phyloP scores from a whole-genome alignment of 2,329 filamentous ascomycete species.

The Talaromyces piceae region DNA sequence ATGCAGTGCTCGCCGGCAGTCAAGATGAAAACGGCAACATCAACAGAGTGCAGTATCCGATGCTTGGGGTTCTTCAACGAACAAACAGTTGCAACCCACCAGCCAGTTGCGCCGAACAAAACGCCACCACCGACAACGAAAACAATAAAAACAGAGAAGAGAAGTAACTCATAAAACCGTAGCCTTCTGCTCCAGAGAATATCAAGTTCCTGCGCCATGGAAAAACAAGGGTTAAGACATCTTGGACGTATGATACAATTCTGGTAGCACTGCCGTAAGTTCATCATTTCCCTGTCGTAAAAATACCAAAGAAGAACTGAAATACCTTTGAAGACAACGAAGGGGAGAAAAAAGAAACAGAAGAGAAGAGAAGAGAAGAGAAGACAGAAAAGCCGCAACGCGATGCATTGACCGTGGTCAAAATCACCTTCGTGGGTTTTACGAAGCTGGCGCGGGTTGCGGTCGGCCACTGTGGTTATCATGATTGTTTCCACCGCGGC shows the following conservation, averaged over 20 bases:
- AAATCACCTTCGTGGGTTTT: slow-evolving; percentile 7
- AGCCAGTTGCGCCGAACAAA: slow-evolving; percentile 7
- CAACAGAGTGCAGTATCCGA: neutral
- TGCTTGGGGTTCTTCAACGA: neutral
- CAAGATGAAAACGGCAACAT: neutral
- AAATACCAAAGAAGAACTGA: slow-evolving; percentile 4
- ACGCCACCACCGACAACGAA: slow-evolving; percentile 8
- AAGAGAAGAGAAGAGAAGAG: neutral
- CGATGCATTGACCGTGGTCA: neutral
- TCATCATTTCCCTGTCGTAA: slow-evolving; percentile 11
- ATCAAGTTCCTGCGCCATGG: neutral
- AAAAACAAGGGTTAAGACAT: slow-evolving; percentile 6
- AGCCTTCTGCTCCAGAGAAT: neutral
- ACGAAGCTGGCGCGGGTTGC: slow-evolving; percentile 25
- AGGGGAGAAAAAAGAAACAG: neutral
- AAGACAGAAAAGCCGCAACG: neutral
- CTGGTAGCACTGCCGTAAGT: slow-evolving; percentile 8
- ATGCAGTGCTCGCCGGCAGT: neutral
- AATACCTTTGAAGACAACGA: neutral
- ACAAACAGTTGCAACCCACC: neutral
- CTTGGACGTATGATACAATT: slow-evolving; percentile 12
- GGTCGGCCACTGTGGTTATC: slow-evolving; percentile 26
- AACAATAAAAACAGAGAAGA: neutral
- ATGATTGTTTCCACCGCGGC: slow-evolving; percentile 26
- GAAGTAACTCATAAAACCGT: neutral